Evolutionary conservation across 176 grass and related monocot genomes (phyloP).

Genomic region (Microstegium vimineum): DNA sequence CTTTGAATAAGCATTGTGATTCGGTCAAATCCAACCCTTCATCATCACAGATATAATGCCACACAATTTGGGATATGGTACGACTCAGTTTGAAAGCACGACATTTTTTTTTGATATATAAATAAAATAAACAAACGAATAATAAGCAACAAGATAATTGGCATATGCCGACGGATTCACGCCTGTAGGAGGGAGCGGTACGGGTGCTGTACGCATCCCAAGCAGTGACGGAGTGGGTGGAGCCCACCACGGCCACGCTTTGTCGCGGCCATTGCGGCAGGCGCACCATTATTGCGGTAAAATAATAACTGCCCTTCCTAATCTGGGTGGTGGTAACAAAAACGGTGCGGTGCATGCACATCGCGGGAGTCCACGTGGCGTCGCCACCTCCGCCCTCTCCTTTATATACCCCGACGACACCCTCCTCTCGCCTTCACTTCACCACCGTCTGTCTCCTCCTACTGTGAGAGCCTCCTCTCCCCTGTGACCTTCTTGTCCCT

Average conservation of each 20-base stretch:
- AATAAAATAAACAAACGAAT: neutral
- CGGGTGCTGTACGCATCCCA: too few relatives aligned
- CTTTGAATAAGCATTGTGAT: neutral
- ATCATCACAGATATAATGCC: too few relatives aligned
- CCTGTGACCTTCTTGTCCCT: neutral
- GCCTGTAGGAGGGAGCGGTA: neutral
- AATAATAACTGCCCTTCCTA: neutral
- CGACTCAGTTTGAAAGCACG: too few relatives aligned
- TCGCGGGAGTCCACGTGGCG: neutral
- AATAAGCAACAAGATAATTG: neutral
- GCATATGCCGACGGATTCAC: neutral
- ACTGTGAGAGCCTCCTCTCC: too few relatives aligned
- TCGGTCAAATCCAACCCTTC: neutral
- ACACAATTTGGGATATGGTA: too few relatives aligned
- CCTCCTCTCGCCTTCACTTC: neutral
- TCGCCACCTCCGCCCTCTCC: neutral
- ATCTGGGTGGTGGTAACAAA: neutral
- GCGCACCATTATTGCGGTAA: neutral
- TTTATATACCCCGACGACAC: neutral
- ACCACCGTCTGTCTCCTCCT: neutral
- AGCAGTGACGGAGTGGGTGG: neutral
- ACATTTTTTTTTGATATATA: too few relatives aligned
- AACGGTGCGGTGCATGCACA: neutral
- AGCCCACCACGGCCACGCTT: neutral
- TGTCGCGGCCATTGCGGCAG: conserved; percentile 7